Conservation (phyloP, 805 yeast species). For the Monosporozyma servazzii region DNA sequence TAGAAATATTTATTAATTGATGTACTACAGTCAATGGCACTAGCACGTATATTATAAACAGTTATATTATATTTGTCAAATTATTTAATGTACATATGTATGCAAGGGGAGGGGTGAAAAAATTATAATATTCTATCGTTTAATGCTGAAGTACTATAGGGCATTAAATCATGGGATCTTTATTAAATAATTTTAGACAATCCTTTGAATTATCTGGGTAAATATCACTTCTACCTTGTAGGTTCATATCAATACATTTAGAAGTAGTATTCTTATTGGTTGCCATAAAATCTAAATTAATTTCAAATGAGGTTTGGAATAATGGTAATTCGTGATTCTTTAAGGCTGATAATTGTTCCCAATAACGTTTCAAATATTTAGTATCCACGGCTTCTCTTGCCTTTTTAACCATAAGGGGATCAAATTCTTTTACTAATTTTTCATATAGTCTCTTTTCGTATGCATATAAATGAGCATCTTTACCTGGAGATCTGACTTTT, state of each 20-base stretch:
- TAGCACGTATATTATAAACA: too few relatives aligned
- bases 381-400: constrained; percentile 6
- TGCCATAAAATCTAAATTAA: neutral
- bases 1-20: too few relatives aligned
- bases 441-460: constrained; percentile 18
- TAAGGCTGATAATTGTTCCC: constrained; percentile 8
- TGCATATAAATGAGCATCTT: constrained; percentile 21
- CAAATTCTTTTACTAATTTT: constrained; percentile 2
- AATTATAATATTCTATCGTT: too few relatives aligned
- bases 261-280: neutral
- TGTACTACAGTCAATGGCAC: too few relatives aligned
- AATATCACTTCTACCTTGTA: constrained; percentile 3
- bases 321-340: constrained; percentile 7
- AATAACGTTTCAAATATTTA: constrained; percentile 9
- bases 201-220: constrained; percentile 2
- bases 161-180: constrained; percentile 3
- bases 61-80: too few relatives aligned
- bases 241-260: constrained; percentile 5
- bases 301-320: constrained; percentile 1
- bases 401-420: constrained; percentile 2
- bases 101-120: too few relatives aligned
- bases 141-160: too few relatives aligned
- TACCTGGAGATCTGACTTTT: constrained; percentile 13
- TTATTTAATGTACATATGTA: too few relatives aligned
- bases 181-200: constrained; percentile 1